phyloP scores from a whole-genome alignment of 345 rosid genomes.

The Barbarea vulgaris region DNA sequence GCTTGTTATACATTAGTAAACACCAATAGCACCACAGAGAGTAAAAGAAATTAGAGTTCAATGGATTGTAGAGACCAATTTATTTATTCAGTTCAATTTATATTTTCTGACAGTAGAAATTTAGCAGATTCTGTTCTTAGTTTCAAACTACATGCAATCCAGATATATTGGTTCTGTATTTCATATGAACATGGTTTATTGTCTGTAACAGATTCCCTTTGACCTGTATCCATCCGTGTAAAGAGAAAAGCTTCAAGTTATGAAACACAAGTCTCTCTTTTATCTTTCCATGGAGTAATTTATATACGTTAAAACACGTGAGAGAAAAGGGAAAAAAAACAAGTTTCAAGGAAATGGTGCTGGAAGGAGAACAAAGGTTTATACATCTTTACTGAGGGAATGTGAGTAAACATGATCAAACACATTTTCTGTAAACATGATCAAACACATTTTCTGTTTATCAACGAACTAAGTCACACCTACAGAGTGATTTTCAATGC shows the following conservation, averaged over 20 bases:
- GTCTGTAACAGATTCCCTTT: slow-evolving; percentile 1
- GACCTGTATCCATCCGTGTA: neutral
- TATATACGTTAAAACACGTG: neutral
- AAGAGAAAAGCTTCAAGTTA: slow-evolving; percentile 5
- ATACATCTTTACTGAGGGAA: slow-evolving; percentile 20
- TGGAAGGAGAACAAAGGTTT: slow-evolving; percentile 27
- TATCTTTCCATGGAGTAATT: neutral
- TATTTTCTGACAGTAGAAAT: slow-evolving; percentile 14
- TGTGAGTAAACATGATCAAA: slow-evolving; percentile 23
- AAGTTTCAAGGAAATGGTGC: slow-evolving; percentile 5
- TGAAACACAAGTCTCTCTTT: slow-evolving; percentile 15
- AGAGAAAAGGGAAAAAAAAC: neutral
- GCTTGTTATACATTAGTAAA: slow-evolving; percentile 38
- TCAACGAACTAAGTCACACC: slow-evolving; percentile 27
- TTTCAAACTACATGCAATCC: neutral
- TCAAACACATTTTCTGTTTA: slow-evolving; percentile 17
- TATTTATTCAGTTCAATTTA: neutral
- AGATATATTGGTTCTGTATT: neutral
- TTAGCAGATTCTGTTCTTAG: neutral
- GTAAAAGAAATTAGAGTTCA: slow-evolving; percentile 1
- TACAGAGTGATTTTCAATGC: slow-evolving; percentile 6
- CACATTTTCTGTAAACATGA: slow-evolving; percentile 24
- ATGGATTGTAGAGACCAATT: neutral
- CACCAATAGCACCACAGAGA: slow-evolving; percentile 4
- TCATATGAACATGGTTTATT: slow-evolving; percentile 12